Base-by-base conservation (phyloP, 257 asterid genomes). In the Catharanthus roseus region DNA sequence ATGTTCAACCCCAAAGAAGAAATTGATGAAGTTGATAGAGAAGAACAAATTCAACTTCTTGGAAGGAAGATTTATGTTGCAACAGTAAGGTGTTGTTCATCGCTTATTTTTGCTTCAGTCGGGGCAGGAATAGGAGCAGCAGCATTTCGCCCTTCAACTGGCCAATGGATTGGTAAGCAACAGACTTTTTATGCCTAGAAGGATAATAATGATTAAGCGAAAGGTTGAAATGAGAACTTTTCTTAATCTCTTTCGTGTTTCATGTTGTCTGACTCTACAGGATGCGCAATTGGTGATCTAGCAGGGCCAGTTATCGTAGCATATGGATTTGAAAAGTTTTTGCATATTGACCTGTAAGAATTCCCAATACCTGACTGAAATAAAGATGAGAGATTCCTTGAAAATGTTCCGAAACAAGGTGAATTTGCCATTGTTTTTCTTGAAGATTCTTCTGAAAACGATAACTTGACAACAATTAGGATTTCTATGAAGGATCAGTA, bases 61-160 rank as follows among this genome's bases (percentile, higher is more conserved):
- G 92, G 88, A 65, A 86, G 76, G 85, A 87, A 85, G 77, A 76
- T 95, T 41, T 80, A 47, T 26, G 79, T 82, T 15, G 61, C 84
- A 63, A 86, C 90, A 21, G 69, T 85, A 21, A 83, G 92, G 68
- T 95, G 98, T 79, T 81, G 80, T 61, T 78, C 89, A 12, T 88
- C 98, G 0, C 92, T 91, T 49, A 47, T 90, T 61, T 91, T 89
- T 44, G 98, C 98, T 47, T 88, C 97, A 44, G 75, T 91, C 29
- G 97, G 98, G 65, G 99, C 95, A 29, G 99, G 99, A 21, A 70
- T 95, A 4, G 97, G 96, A 45, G 93, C 96, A 31, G 33, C 75
- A 0, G 57, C 88, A 5, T 12, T 89, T 41, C 87, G 88, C 39
- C 99, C 99, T 69, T 74, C 96, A 11, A 55, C 87, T 19, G 99